These are phyloP conservation scores for Helianthus tuberosus DNA, from an alignment of 129 eudicot genomes.

Conservation along the genomic window DNA sequence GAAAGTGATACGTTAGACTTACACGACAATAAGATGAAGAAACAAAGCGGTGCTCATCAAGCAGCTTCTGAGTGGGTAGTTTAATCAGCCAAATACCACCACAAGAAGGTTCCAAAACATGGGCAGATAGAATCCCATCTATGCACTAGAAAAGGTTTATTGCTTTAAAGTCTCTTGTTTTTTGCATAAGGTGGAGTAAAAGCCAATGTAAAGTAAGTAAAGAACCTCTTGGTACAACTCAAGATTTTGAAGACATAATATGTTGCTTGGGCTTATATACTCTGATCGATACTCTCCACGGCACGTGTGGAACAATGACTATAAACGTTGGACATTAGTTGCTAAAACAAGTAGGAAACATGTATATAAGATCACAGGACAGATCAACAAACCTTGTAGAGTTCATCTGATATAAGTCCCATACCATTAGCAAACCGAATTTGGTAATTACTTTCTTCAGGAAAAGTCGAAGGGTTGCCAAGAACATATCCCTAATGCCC, in stretches of 20 bases:
- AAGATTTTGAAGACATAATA: slow-evolving; percentile 25
- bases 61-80: slow-evolving; percentile 14
- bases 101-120: slow-evolving; percentile 45
- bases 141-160: slow-evolving; percentile 30
- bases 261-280: slow-evolving; percentile 21
- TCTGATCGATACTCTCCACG: slow-evolving; percentile 35
- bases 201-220: no score
- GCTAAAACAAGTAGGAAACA: not conserved
- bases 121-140: slow-evolving; percentile 7
- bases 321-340: not conserved
- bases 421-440: slow-evolving; percentile 55
- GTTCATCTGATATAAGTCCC: slow-evolving; percentile 65
- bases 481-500: slow-evolving; percentile 53
- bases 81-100: not conserved
- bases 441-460: slow-evolving; percentile 12
- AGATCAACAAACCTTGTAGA: slow-evolving; percentile 47
- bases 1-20: slow-evolving; percentile 11
- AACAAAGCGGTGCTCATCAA: not conserved
- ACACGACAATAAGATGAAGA: slow-evolving; percentile 38
- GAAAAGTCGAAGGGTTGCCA: slow-evolving; percentile 53
- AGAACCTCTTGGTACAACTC: slow-evolving; percentile 42
- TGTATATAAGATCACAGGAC: not conserved
- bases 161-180: not conserved
- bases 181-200: not conserved
- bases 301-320: slow-evolving; percentile 48